Evolutionary conservation across 768 basidiomycete genomes (phyloP), one percentile per base, ranked within the genome.

Genomic region (Tricholoma furcatifolium): DNA sequence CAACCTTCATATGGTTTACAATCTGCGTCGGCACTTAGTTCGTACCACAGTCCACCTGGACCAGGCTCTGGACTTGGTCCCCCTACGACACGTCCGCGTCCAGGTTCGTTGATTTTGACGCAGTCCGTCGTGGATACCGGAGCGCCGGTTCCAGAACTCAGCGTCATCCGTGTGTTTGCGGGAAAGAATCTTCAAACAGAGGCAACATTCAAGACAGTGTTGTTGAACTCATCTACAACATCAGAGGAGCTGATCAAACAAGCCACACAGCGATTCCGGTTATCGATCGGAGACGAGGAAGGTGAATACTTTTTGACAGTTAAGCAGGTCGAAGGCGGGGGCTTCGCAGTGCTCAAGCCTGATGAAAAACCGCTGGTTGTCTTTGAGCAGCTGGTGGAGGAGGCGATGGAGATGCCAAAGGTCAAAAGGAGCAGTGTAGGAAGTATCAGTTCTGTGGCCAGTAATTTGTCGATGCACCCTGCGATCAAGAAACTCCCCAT

Each of bases 151-250:
- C 91, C 90, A 0, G 87, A 94, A 49, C 80, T 99, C 50, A 97
- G 88, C 61, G 97, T 99, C 56, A 87, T 99, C 46, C 90, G 97
- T 21, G 85, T 99, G 35, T 99, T 99, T 64, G 95, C 96, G 0
- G 97, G 96, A 24, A 84, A 88, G 59, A 80, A 91, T 59, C 66
- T 98, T 57, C 86, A 93, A 66, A 92, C 93, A 0, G 95, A 98
- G 61, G 93, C 94, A 2, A 97, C 96, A 5, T 99, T 99, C 80
- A 98, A 98, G 75, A 98, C 97, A 6, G 97, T 96, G 1, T 72
- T 98, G 15, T 80, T 98, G 51, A 98, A 95, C 62, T 75, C 88
- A 4, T 85, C 84, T 1, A 98, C 96, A 0, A 89, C 88, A 0
- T 82, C 92, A 0, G 72, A 77, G 0, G 96, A 97, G 54, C 82